Evolutionary conservation across 192 early-diverging fungal genomes (phyloP).

Genomic region (Podila horticola): DNA sequence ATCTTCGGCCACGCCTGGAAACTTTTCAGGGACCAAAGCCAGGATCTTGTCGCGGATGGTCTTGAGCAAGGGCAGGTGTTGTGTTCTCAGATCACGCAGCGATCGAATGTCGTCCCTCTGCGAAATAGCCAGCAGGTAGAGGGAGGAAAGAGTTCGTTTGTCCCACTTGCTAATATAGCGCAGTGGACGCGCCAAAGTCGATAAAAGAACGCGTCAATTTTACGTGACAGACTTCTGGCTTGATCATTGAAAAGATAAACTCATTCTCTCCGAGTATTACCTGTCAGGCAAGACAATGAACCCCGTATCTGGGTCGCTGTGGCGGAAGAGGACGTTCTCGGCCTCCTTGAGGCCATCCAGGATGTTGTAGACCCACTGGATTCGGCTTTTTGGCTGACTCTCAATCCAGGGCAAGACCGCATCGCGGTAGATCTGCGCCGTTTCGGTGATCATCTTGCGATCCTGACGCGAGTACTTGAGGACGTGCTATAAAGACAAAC

Average conservation of each 20-base stretch:
- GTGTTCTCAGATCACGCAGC: conserved; percentile 66
- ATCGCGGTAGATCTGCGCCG: conserved; percentile 64
- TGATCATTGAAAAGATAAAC: background rate
- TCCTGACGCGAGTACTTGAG: conserved; percentile 74
- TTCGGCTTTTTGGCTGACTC: conserved; percentile 62
- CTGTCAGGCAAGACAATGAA: conserved; percentile 84
- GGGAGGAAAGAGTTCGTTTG: conserved; percentile 58
- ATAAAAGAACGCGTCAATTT: background rate
- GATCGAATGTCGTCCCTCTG: conserved; percentile 65
- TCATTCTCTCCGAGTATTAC: conserved; percentile 31
- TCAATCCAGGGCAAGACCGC: conserved; percentile 71
- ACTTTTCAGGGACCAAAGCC: conserved; percentile 53
- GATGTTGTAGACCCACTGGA: conserved; percentile 86
- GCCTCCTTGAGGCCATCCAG: conserved; percentile 69
- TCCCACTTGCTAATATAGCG: conserved; percentile 76
- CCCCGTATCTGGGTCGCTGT: conserved; percentile 65
- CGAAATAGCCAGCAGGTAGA: conserved; percentile 76
- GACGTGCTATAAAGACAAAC: conserved; percentile 62
- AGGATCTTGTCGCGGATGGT: conserved; percentile 65
- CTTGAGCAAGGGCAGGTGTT: conserved; percentile 72
- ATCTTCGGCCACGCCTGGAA: conserved; percentile 61
- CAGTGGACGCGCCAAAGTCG: no score
- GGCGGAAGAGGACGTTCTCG: conserved; percentile 72
- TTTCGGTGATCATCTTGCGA: conserved; percentile 70
- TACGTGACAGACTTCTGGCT: no score